Percentiles rank a stretch among this genome's conserved stretches.
Evolutionary conservation across 495 filamentous ascomycete species (phyloP).

Genomic region (Xylaria palmicola): DNA sequence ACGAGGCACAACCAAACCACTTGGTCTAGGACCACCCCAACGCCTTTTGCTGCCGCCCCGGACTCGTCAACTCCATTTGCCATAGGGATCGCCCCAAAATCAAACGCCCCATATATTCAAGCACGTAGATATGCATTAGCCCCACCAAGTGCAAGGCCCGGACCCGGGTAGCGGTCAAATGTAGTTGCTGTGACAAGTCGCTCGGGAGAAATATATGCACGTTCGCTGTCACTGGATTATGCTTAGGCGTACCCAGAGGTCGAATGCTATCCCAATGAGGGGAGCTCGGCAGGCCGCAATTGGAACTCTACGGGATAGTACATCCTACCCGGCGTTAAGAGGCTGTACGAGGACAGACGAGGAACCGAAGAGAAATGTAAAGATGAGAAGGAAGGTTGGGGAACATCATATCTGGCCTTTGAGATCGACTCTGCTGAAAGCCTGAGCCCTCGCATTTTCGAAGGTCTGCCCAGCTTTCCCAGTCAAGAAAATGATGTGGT

Average conservation of each 20-base stretch:
- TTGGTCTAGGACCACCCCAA: slow-evolving; percentile 28
- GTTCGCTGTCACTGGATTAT: slow-evolving; percentile 18
- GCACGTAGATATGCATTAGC: slow-evolving; percentile 3
- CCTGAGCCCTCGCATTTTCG: slow-evolving; percentile 65
- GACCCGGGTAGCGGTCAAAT: background rate
- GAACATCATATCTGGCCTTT: slow-evolving; percentile 82
- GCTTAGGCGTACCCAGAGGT: slow-evolving; percentile 19
- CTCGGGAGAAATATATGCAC: slow-evolving; percentile 18
- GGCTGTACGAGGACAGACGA: slow-evolving; percentile 12
- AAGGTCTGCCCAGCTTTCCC: slow-evolving; percentile 71
- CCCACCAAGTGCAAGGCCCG: background rate
- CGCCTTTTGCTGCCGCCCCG: slow-evolving; percentile 16
- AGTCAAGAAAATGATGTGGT: slow-evolving; percentile 70
- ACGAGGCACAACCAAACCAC: slow-evolving; percentile 22
- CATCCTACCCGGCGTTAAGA: slow-evolving; percentile 10
- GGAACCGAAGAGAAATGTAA: slow-evolving; percentile 16
- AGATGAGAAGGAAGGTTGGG: slow-evolving; percentile 17
- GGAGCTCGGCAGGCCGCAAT: slow-evolving; percentile 7
- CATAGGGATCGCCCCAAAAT: slow-evolving; percentile 6
- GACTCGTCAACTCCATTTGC: background rate
- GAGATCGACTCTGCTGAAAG: slow-evolving; percentile 87
- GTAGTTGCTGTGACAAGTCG: slow-evolving; percentile 13
- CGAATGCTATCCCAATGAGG: slow-evolving; percentile 10
- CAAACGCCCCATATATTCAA: slow-evolving; percentile 18
- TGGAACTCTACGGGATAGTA: slow-evolving; percentile 23